These are phyloP conservation scores for Magnusiomyces fungicola DNA, from an alignment of 1,139 yeast genomes.

Conservation along the genomic window DNA sequence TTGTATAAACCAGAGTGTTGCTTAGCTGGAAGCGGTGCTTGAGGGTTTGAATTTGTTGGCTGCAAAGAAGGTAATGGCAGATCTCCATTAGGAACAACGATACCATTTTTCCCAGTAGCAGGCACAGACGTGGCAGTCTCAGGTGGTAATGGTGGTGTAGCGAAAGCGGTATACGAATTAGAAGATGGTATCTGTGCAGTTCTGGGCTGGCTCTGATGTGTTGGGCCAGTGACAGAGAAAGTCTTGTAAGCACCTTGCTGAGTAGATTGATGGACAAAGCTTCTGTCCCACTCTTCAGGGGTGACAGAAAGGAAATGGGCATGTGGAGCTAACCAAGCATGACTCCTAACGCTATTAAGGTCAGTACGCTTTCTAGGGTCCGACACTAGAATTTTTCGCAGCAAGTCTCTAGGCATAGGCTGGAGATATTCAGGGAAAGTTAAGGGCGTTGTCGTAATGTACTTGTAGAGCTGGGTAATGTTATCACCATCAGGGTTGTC, in stretches of 20 bases:
- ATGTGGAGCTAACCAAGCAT: conserved; percentile 83
- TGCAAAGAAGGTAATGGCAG: neutral
- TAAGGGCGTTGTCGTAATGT: conserved; percentile 82
- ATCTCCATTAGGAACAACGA: neutral
- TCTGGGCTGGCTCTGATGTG: neutral
- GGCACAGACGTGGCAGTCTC: neutral
- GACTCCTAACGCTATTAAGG: conserved; percentile 64
- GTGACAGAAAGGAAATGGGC: conserved; percentile 73
- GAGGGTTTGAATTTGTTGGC: neutral
- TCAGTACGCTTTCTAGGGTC: conserved; percentile 75
- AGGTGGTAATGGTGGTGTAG: conserved; percentile 13
- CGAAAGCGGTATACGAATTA: conserved; percentile 9
- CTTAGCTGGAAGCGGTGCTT: neutral
- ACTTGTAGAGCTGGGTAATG: conserved; percentile 82
- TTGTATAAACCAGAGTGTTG: neutral
- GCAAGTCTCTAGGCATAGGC: conserved; percentile 84
- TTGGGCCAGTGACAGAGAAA: neutral
- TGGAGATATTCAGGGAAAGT: conserved; percentile 93
- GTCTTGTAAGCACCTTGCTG: neutral
- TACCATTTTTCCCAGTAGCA: neutral
- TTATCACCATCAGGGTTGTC: conserved; percentile 95
- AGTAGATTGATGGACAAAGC: conserved; percentile 18
- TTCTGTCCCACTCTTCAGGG: conserved; percentile 80
- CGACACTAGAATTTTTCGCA: conserved; percentile 76
- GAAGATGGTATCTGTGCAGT: neutral